Evolutionary conservation across 495 filamentous ascomycete genomes (phyloP), one percentile per base, ranked within the genome.

Genomic region (Bombardia bombarda): DNA sequence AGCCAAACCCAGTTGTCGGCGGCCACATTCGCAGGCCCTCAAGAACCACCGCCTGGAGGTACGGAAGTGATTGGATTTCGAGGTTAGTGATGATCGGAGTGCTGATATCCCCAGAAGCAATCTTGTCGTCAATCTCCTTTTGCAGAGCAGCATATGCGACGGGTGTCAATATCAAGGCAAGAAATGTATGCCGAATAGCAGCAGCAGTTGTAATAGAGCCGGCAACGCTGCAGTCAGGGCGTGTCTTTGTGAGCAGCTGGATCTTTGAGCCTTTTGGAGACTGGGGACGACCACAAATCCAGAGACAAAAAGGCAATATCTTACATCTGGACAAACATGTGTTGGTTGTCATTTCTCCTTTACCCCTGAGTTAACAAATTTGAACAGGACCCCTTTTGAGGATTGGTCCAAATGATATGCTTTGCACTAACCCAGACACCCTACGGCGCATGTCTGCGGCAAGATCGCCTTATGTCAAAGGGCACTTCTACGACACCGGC

Each of bases 141-240:
- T 78, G 71, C 42, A 85, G 63, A 25, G 63, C 68, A 7, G 67
- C 54, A 48, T 79, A 81, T 0, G 68, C 60, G 0, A 38, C 34
- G 0, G 61, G 60, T 24, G 70, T 60, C 14, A 60, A 55, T 12
- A 81, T 50, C 14, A 84, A 51, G 47, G 76, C 74, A 23, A 69
- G 55, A 37, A 83, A 59, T 36, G 77, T 63, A 4, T 65, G 67
- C 32, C 72, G 70, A 50, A 84, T 72, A n/a, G 73, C 69, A 1
- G 78, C 77, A 0, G 77, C 72, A 0, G 78, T 80, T 17, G 81
- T 83, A 43, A 85, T 82, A 4, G 79, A 76, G 7, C 80, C 80
- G 1, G 82, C 82, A 4, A 83, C 61, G 30, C 65, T 67, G 26
- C 13, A n/a, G 18, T n/a, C n/a, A n/a, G n/a, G 25, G 45, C 3